A percentile compares a stretch with the other conserved stretches of the same genome.
Conservation (phyloP, 2,329 filamentous ascomycete genomes). For the Nigrograna mackinnonii region DNA sequence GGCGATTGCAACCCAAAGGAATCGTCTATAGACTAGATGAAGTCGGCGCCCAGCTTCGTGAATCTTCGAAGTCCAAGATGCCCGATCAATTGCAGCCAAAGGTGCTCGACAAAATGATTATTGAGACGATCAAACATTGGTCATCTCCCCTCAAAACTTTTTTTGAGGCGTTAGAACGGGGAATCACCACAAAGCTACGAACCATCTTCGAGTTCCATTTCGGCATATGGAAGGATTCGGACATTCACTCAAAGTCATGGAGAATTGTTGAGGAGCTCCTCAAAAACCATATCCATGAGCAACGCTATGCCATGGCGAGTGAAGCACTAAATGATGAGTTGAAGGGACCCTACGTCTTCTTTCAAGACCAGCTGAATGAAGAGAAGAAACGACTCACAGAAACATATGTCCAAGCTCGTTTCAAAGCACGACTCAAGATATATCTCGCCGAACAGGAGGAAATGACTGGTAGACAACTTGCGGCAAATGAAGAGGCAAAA, state of each 20-base stretch:
- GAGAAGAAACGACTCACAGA: conserved; percentile 19
- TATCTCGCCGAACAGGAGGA: conserved; percentile 27
- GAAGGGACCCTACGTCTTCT: conserved; percentile 39
- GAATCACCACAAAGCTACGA: conserved; percentile 18
- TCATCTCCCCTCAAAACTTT: conserved; percentile 24
- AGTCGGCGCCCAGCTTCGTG: conserved; percentile 24
- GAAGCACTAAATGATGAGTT: conserved; percentile 36
- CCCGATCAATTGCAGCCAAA: conserved; percentile 39
- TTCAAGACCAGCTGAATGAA: conserved; percentile 18
- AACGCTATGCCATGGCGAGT: conserved; percentile 20
- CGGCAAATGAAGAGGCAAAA: conserved; percentile 26
- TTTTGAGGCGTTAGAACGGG: conserved; percentile 19
- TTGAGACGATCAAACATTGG: conserved; percentile 33
- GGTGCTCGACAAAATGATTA: conserved; percentile 35
- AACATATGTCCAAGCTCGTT: conserved; percentile 27
- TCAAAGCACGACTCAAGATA: conserved; percentile 18
- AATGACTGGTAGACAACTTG: conserved; percentile 13
- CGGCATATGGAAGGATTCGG: conserved; percentile 25
- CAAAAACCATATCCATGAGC: conserved; percentile 24
- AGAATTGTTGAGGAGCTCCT: conserved; percentile 31
- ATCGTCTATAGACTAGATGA: conserved; percentile 8
- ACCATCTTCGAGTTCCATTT: conserved; percentile 33
- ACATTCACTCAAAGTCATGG: conserved; percentile 27
- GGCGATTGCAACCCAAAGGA: background rate
- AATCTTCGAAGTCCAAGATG: conserved; percentile 29